Conservation (phyloP, 2,329 filamentous ascomycete species). For the Polychaeton citri region DNA sequence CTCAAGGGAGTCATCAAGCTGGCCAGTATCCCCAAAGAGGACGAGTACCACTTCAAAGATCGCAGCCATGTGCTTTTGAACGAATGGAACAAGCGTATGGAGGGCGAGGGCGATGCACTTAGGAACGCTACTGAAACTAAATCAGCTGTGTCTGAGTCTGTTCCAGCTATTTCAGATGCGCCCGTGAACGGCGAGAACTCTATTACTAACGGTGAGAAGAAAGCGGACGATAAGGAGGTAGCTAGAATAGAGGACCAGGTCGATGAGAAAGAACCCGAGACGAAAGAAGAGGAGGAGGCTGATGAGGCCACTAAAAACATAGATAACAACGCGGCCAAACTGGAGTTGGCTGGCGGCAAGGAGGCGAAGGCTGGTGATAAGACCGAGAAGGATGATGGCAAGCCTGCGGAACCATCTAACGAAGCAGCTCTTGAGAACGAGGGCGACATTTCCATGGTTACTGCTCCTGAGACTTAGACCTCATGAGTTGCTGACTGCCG, state of each 20-base stretch:
- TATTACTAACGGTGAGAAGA: constrained; percentile 10
- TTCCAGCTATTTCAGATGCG: too few species aligned
- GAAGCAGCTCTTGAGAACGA: constrained; percentile 2
- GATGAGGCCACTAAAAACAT: constrained; percentile 8
- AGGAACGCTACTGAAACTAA: constrained; percentile 17
- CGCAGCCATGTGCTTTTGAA: constrained; percentile 68
- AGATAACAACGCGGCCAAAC: constrained; percentile 8
- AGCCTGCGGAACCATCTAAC: background rate
- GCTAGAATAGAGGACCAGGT: constrained; percentile 13
- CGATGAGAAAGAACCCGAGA: constrained; percentile 11
- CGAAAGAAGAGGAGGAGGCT: constrained; percentile 10
- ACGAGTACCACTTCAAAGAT: constrained; percentile 78
- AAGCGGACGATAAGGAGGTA: constrained; percentile 17
- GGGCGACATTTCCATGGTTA: constrained; percentile 10
- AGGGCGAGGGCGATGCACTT: constrained; percentile 11
- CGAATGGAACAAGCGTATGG: constrained; percentile 75
- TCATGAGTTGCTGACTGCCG: too few species aligned
- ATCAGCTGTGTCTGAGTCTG: constrained; percentile 24
- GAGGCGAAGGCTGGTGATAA: constrained; percentile 4
- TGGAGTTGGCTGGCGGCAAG: constrained; percentile 4
- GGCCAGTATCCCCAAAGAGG: constrained; percentile 70
- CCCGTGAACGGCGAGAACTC: background rate
- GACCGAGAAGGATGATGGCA: constrained; percentile 1
- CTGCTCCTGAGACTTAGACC: constrained; percentile 6
- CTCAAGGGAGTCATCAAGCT: constrained; percentile 89